Percentiles rank a stretch among this genome's conserved stretches.
Evolutionary conservation across 768 basidiomycete species (phyloP).

Genomic region (Porphyrellus cyaneotinctus): DNA sequence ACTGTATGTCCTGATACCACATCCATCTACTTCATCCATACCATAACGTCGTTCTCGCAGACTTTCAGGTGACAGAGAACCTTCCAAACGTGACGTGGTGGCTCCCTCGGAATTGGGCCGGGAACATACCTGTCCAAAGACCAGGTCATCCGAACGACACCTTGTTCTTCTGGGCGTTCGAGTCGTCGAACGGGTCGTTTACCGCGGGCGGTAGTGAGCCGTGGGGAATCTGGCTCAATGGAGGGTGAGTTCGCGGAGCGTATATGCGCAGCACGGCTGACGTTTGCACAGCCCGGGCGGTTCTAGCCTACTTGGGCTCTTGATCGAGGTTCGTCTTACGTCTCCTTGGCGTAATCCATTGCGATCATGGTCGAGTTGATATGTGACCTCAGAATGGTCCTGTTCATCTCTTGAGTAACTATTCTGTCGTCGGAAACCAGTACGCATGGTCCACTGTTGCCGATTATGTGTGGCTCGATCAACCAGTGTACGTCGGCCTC

Average conservation of each 20-base stretch:
- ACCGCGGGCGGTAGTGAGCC: constrained; percentile 44
- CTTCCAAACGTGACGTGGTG: constrained; percentile 58
- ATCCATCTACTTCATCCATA: background rate
- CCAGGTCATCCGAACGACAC: constrained; percentile 60
- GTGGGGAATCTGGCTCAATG: constrained; percentile 72
- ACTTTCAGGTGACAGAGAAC: constrained; percentile 53
- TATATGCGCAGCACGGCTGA: background rate
- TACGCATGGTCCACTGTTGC: constrained; percentile 56
- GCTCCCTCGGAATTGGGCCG: constrained; percentile 49
- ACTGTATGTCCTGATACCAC: constrained; percentile 38
- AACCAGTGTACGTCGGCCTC: constrained; percentile 47
- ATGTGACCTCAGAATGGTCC: constrained; percentile 54
- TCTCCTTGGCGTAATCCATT: too few relatives aligned
- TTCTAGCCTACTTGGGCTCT: constrained; percentile 58
- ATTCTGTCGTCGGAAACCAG: constrained; percentile 43
- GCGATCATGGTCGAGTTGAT: background rate
- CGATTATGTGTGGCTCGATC: constrained; percentile 63
- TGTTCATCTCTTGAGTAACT: constrained; percentile 50
- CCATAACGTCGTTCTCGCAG: constrained; percentile 28
- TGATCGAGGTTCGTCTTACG: constrained; percentile 48
- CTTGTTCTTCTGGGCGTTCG: constrained; percentile 62
- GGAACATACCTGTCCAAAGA: constrained; percentile 61
- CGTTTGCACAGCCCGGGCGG: constrained; percentile 50
- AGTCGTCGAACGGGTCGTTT: constrained; percentile 52
- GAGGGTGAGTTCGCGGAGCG: constrained; percentile 43